Evolutionary conservation across 1,284 basidiomycete species (phyloP).

Genomic region (Ceratorhiza oryzae-sativae): DNA sequence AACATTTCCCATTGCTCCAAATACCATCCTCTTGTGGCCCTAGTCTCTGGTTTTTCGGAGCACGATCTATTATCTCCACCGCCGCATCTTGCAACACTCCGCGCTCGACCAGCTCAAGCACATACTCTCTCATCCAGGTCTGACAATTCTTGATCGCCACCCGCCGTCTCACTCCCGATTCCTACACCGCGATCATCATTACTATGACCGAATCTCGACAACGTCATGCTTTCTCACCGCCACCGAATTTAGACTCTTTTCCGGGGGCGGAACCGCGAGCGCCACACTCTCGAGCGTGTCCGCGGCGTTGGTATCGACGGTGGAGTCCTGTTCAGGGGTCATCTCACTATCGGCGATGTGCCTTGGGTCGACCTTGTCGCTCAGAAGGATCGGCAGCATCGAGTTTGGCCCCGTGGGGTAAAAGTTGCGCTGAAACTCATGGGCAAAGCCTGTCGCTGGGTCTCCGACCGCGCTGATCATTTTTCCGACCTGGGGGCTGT

Average conservation of each 20-base stretch:
- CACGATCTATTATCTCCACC: background rate
- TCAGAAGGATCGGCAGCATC: background rate
- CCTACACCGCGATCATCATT: background rate
- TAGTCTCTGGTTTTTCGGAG: background rate
- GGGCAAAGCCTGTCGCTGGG: constrained; percentile 13
- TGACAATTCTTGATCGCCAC: constrained; percentile 31
- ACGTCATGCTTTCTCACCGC: background rate
- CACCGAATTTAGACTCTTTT: constrained; percentile 17
- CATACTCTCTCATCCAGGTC: constrained; percentile 21
- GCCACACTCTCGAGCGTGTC: constrained; percentile 2
- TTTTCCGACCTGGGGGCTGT: background rate
- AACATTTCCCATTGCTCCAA: background rate
- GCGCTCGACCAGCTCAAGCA: background rate
- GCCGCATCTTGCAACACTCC: background rate
- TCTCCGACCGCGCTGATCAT: constrained; percentile 13
- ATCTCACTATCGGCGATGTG: background rate
- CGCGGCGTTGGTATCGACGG: background rate
- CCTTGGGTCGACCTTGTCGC: background rate
- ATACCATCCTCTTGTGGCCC: background rate
- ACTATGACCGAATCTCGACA: too few species aligned
- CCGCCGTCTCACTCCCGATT: background rate
- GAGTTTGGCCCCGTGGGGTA: background rate
- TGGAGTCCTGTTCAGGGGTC: background rate
- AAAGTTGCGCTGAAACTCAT: constrained; percentile 18
- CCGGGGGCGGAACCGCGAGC: background rate